Conservation (phyloP, 345 rosid species). For the Euphorbia lathyris region DNA sequence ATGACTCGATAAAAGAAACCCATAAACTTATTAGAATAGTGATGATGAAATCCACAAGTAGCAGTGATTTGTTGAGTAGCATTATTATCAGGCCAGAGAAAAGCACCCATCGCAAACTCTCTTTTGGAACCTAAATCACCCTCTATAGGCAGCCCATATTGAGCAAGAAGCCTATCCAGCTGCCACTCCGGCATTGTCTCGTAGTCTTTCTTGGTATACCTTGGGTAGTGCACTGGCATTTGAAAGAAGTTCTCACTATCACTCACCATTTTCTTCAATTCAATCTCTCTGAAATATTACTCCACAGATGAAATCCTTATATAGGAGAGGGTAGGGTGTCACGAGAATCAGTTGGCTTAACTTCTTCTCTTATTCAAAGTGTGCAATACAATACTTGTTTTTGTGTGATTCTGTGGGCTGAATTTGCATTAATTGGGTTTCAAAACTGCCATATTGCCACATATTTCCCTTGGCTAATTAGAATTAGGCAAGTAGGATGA, state of each 20-base stretch:
- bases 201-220: conserved; percentile 48
- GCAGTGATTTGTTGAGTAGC: neutral
- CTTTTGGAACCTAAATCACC: conserved; percentile 42
- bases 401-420: no score
- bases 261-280: conserved; percentile 12
- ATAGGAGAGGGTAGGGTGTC: neutral
- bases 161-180: conserved; percentile 49
- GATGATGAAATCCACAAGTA: neutral
- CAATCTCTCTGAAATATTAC: conserved; percentile 10
- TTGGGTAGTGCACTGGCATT: conserved; percentile 67
- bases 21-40: no score
- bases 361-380: neutral
- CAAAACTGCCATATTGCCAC: no score
- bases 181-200: conserved; percentile 56
- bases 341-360: conserved; percentile 14
- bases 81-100: conserved; percentile 44
- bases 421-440: no score
- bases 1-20: no score
- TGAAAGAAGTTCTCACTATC: conserved; percentile 26
- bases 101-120: conserved; percentile 54
- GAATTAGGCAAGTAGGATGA: no score
- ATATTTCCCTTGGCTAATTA: no score
- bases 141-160: conserved; percentile 40
- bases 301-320: neutral
- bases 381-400: no score